phyloP scores from a whole-genome alignment of 2,329 filamentous ascomycete genomes.

The Sclerotinia minor region DNA sequence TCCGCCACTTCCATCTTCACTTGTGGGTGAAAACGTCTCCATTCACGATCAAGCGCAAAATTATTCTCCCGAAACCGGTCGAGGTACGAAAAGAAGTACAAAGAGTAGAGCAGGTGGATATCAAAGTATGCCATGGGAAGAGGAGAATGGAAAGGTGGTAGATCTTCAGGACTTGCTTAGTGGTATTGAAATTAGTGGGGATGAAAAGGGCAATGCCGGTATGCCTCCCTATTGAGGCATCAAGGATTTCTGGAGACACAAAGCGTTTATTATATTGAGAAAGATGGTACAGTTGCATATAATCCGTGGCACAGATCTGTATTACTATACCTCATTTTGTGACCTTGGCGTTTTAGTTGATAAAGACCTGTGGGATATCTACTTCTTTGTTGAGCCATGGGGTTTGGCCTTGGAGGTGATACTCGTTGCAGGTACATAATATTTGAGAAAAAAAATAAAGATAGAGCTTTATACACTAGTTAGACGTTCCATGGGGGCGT shows the following conservation, averaged over 20 bases:
- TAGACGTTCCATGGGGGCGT: neutral
- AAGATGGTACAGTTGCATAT: constrained; percentile 21
- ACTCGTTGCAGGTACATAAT: neutral
- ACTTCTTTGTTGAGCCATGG: neutral
- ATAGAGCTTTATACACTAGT: neutral
- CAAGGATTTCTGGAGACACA: neutral
- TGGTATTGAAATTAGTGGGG: constrained; percentile 37
- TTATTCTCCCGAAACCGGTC: constrained; percentile 31
- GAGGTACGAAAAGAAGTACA: constrained; percentile 27
- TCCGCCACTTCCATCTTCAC: constrained; percentile 38
- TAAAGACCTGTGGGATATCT: constrained; percentile 6
- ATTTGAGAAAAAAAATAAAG: neutral
- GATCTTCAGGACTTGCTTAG: constrained; percentile 40
- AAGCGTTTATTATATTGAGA: neutral
- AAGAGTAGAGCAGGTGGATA: constrained; percentile 31
- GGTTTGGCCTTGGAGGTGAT: neutral
- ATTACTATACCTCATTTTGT: constrained; percentile 19
- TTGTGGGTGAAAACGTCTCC: constrained; percentile 30
- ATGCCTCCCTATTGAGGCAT: constrained; percentile 40
- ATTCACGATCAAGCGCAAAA: constrained; percentile 34
- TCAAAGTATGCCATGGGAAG: constrained; percentile 34
- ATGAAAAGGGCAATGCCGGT: constrained; percentile 33
- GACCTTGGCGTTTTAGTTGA: constrained; percentile 20
- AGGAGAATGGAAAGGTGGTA: constrained; percentile 29
- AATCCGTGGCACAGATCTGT: constrained; percentile 15